Percentiles rank a stretch among this genome's conserved stretches.
Evolutionary conservation across 306 rosid species (phyloP).

Genomic region (Boehmeria nivea): DNA sequence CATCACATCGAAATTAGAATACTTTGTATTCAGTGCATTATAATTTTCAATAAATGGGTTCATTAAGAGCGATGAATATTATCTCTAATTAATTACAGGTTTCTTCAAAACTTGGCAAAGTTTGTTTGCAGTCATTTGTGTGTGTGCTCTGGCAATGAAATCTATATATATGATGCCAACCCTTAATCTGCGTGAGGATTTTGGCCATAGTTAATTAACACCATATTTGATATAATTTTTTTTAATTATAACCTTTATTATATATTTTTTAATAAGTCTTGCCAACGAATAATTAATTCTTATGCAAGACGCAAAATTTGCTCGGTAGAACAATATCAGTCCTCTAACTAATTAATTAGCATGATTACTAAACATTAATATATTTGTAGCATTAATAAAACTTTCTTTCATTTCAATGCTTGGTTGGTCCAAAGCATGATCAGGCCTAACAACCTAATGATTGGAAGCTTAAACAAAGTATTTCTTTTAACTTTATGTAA

Average conservation of each 20-base stretch:
- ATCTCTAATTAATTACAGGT: neutral
- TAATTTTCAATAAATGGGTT: neutral
- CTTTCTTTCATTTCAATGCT: neutral
- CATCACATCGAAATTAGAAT: too few relatives aligned
- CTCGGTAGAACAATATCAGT: neutral
- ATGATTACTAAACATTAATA: neutral
- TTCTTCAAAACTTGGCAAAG: neutral
- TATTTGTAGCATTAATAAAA: neutral
- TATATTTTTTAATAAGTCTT: neutral
- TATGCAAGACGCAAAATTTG: conserved; percentile 7
- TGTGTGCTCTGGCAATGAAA: neutral
- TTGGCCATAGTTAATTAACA: neutral
- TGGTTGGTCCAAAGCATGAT: conserved; percentile 18
- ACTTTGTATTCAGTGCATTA: too few relatives aligned
- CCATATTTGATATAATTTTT: too few relatives aligned
- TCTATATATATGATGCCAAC: too few relatives aligned
- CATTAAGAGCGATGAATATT: neutral
- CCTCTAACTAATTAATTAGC: neutral
- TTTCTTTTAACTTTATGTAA: conserved; percentile 3
- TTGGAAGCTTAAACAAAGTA: conserved; percentile 6
- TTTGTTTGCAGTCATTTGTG: neutral
- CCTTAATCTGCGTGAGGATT: neutral
- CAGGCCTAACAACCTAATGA: conserved; percentile 23
- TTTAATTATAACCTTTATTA: neutral
- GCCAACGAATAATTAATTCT: conserved; percentile 4